phyloP scores from a whole-genome alignment of 2,329 filamentous ascomycete genomes.

The Lojkania enalia region DNA sequence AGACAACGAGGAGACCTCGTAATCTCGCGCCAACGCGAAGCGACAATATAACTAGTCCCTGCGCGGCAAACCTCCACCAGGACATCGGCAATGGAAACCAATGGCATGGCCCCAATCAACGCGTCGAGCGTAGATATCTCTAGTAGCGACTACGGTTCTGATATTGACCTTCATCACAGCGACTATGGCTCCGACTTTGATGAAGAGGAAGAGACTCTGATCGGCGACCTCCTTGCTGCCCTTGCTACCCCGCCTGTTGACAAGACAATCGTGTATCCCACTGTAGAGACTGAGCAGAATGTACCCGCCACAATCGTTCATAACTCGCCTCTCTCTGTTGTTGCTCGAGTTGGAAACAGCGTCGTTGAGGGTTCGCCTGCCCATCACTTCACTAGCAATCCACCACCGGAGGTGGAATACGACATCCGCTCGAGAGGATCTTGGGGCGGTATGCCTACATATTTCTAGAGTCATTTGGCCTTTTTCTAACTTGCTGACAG shows the following conservation, averaged over 20 bases:
- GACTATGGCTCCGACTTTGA: constrained; percentile 70
- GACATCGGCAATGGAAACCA: constrained; percentile 18
- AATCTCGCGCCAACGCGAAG: constrained; percentile 15
- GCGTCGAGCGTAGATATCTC: constrained; percentile 15
- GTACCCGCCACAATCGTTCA: constrained; percentile 16
- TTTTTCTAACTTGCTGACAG: constrained; percentile 46
- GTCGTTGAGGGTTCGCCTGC: not conserved
- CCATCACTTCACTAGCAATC: constrained; percentile 9
- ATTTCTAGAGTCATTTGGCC: not conserved
- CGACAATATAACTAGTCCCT: not conserved
- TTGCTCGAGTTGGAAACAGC: not conserved
- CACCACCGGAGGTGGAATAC: constrained; percentile 50
- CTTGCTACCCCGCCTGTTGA: constrained; percentile 35
- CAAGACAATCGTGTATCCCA: constrained; percentile 27
- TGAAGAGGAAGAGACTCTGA: constrained; percentile 52
- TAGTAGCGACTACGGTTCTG: constrained; percentile 65
- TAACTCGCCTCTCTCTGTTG: constrained; percentile 4
- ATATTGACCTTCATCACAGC: constrained; percentile 57
- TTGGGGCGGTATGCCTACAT: constrained; percentile 34
- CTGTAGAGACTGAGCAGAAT: constrained; percentile 24
- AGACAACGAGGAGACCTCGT: too few relatives aligned
- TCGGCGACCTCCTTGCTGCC: constrained; percentile 56
- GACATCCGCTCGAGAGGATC: constrained; percentile 41
- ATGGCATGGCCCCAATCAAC: constrained; percentile 28
- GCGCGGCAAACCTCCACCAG: constrained; percentile 10